Evolutionary conservation across 1,284 basidiomycete genomes (phyloP).

Genomic region (Ganoderma lucidum): DNA sequence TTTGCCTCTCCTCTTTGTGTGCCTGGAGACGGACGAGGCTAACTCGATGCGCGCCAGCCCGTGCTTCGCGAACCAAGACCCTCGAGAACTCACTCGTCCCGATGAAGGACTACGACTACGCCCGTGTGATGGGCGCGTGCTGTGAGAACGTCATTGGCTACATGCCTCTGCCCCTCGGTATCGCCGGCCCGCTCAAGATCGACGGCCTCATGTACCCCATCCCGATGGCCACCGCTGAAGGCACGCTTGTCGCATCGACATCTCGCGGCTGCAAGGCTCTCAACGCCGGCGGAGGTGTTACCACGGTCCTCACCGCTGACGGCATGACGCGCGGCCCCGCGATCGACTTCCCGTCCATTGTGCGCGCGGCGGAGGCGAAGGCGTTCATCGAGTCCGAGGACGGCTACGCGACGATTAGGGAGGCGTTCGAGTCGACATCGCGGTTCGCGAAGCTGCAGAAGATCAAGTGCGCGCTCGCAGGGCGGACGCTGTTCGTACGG

Average conservation of each 20-base stretch:
- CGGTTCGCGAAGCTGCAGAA: slow-evolving; percentile 87
- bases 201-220: slow-evolving; percentile 90
- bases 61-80: slow-evolving; percentile 86
- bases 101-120: slow-evolving; percentile 91
- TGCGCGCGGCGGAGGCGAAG: slow-evolving; percentile 84
- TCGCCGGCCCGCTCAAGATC: slow-evolving; percentile 94
- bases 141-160: slow-evolving; percentile 99
- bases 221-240: slow-evolving; percentile 99
- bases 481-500: slow-evolving; percentile 93
- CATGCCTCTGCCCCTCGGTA: slow-evolving; percentile 95
- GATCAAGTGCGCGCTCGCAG: slow-evolving; percentile 89
- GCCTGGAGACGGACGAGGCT: slow-evolving; percentile 5
- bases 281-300: slow-evolving; percentile 95
- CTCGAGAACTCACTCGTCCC: slow-evolving; percentile 90
- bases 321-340: slow-evolving; percentile 99
- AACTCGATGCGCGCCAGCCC: slow-evolving; percentile 58
- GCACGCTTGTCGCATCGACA: slow-evolving; percentile 96
- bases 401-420: slow-evolving; percentile 81
- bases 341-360: slow-evolving; percentile 91
- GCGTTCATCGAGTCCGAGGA: slow-evolving; percentile 90
- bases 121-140: slow-evolving; percentile 94
- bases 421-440: slow-evolving; percentile 94
- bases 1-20: not conserved
- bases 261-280: slow-evolving; percentile 98
- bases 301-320: slow-evolving; percentile 92